Conservation (phyloP, 1,284 basidiomycete species). For the Veloporphyrellus conicus region DNA sequence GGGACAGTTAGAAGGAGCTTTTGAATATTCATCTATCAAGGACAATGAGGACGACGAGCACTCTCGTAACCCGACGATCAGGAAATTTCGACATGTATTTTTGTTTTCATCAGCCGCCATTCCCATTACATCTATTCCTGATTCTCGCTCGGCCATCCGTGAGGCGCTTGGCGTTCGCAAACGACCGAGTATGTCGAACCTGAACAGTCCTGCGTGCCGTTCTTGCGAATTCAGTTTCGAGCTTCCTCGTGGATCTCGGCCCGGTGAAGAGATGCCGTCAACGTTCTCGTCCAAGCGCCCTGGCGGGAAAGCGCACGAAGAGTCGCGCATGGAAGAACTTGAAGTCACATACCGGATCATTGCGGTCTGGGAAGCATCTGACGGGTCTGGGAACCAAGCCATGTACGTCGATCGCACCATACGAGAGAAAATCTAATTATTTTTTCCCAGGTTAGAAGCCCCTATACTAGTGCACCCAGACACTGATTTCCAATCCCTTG, state of each 20-base stretch:
- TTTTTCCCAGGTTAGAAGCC: conserved; percentile 50
- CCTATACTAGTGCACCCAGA: conserved; percentile 60
- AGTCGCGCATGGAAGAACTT: conserved; percentile 40
- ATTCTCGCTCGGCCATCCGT: conserved; percentile 48
- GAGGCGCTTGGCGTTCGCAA: conserved; percentile 46
- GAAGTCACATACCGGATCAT: conserved; percentile 53
- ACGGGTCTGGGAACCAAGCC: conserved; percentile 40
- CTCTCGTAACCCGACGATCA: conserved; percentile 20
- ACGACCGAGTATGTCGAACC: conserved; percentile 40
- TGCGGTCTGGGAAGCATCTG: conserved; percentile 56
- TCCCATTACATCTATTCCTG: conserved; percentile 40
- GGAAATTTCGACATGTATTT: conserved; percentile 52
- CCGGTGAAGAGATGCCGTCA: conserved; percentile 58
- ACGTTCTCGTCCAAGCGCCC: conserved; percentile 43
- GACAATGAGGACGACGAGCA: conserved; percentile 27
- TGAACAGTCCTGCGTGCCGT: conserved; percentile 35
- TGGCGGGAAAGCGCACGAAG: conserved; percentile 27
- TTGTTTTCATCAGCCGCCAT: conserved; percentile 48
- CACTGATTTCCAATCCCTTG: conserved; percentile 54
- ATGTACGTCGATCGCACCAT: conserved; percentile 39
- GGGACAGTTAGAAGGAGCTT: conserved; percentile 57
- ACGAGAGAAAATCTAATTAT: conserved; percentile 1
- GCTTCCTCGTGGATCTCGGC: conserved; percentile 46
- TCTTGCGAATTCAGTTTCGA: conserved; percentile 57
- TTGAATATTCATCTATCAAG: conserved; percentile 45